Base-by-base conservation (phyloP, 1,284 basidiomycete genomes). In the Ustanciosporium gigantosporum region DNA sequence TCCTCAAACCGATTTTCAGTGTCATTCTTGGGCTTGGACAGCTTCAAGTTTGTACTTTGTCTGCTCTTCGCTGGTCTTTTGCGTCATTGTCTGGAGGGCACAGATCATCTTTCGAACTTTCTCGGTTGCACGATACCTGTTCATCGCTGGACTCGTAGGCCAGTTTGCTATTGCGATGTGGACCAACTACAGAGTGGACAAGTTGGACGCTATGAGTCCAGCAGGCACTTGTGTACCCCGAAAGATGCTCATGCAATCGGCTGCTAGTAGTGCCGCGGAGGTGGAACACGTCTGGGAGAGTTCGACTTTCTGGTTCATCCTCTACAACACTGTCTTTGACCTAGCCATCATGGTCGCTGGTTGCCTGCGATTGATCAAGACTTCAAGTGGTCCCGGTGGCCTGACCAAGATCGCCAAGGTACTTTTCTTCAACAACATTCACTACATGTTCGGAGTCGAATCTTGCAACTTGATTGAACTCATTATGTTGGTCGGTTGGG, bases 391-490 rank as follows among this genome's bases (percentile, higher is more conserved):
- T 11, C 62, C 62, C 1, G 21, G 29, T 2, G 62, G 62, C 1
- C 17, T 66, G 40, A 60, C 62, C 1, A 19, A 39, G 25, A 57
- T 66, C 37, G 51, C 57, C 31, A 55, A 44, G 23, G 41, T 61
- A 23, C 35, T 66, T 15, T 56, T 66, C 29, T 0, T 42, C 46
- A 66, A 66, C 57, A 66, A 66, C 24, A 41, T 66, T n/a, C 62
- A 66, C 42, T 66, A 66, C 52, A 55, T 60, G 43, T 32, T 46
- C 0, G 47, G 48, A 2, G 48, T 57, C 8, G 57, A 60, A 16
- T 46, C 50, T 7, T 46, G 42, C 46, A 60, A 66, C 43, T 3
- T 56, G 15, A 31, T 61, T 31, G 48, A 60, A 23, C 25, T 61
- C 20, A 16, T 53, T 25, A 42, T 60, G 42, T 35, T 60, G 2